Conservation (phyloP, 2,329 filamentous ascomycete species). For the Pseudogymnoascus sp. region DNA sequence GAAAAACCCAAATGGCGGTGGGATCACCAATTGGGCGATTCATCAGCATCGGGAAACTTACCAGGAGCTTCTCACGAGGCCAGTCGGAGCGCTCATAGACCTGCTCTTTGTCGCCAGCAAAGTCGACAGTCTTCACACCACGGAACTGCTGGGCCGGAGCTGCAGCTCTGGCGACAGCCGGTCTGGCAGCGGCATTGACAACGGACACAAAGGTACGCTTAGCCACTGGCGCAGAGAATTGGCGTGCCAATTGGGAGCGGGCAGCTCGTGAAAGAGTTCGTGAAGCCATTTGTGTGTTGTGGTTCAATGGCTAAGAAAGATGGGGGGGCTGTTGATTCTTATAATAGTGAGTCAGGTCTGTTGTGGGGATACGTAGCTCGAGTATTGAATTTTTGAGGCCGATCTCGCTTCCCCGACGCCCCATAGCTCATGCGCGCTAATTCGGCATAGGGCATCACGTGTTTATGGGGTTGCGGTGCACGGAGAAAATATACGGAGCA, state of each 20-base stretch:
- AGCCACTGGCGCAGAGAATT: constrained; percentile 51
- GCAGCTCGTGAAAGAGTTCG: constrained; percentile 63
- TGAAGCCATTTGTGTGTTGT: constrained; percentile 61
- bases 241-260: constrained; percentile 54
- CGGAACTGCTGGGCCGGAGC: constrained; percentile 51
- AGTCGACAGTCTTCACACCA: constrained; percentile 98
- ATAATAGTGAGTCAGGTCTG: constrained; percentile 16
- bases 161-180: constrained; percentile 41
- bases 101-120: constrained; percentile 87
- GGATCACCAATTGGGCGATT: not conserved
- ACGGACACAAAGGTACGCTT: constrained; percentile 56
- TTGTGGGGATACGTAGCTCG: not conserved
- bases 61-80: constrained; percentile 95
- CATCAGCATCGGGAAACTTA: constrained; percentile 41
- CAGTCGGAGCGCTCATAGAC: constrained; percentile 98
- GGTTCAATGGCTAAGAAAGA: constrained; percentile 13
- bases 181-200: constrained; percentile 46
- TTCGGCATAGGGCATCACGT: not conserved
- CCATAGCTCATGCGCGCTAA: not conserved
- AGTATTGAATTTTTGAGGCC: constrained; percentile 4
- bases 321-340: constrained; percentile 24
- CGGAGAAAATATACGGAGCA: not conserved
- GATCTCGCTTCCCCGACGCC: constrained; percentile 8
- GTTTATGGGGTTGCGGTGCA: not conserved
- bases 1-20: constrained; percentile 11